Evolutionary conservation across 23 red algal species (phyloP).

Genomic region (Pyropia haitanensis): DNA sequence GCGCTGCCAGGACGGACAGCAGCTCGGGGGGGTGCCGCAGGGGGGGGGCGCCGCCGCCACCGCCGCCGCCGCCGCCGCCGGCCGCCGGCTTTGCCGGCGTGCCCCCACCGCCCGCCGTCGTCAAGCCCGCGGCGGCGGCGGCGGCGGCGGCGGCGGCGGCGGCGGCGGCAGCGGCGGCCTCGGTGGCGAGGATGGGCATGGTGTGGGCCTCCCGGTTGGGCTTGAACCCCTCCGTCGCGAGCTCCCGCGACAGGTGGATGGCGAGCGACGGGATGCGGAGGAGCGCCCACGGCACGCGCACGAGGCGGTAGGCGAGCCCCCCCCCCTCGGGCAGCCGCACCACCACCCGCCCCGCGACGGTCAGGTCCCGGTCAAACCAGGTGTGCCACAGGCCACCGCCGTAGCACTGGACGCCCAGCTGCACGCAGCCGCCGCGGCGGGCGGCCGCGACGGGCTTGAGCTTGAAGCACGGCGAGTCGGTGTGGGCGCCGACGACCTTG

Average conservation of each 20-base stretch:
- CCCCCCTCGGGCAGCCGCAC: conserved; percentile 1
- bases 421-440: conserved; percentile 19
- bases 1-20: conserved; percentile 13
- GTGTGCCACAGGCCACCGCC: conserved; percentile 91
- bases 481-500: conserved; percentile 67
- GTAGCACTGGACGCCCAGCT: conserved; percentile 75
- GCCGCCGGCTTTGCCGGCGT: neutral
- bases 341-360: conserved; percentile 64
- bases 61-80: neutral
- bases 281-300: conserved; percentile 30
- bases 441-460: conserved; percentile 58
- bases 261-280: conserved; percentile 74
- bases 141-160: neutral
- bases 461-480: conserved; percentile 84
- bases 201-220: conserved; percentile 68
- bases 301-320: conserved; percentile 14
- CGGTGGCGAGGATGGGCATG: conserved; percentile 45
- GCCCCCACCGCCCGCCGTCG: conserved; percentile 1
- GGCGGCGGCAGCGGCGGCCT: conserved; percentile 4
- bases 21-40: conserved; percentile 40
- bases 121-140: neutral
- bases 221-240: conserved; percentile 58
- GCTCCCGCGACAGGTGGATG: conserved; percentile 70
- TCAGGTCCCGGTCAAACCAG: conserved; percentile 91
- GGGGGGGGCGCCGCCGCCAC: neutral